Percentiles rank a stretch among this genome's conserved stretches.
phyloP scores from a whole-genome alignment of 116 monocot species.

The Phalaenopsis hybrid region DNA sequence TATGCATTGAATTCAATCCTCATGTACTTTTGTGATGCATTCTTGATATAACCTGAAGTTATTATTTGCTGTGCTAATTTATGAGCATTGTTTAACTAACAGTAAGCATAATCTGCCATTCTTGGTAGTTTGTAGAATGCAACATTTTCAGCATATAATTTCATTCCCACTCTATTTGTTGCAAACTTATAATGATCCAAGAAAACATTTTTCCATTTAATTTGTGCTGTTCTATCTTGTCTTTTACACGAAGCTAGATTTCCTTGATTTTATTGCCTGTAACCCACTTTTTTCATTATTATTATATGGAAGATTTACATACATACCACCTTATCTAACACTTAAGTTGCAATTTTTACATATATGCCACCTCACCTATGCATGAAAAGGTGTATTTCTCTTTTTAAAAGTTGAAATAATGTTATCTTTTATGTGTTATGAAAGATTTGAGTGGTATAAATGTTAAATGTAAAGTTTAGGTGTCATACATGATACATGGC shows the following conservation, averaged over 20 bases:
- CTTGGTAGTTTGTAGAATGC: background rate
- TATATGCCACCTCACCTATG: too few relatives aligned
- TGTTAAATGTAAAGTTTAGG: too few relatives aligned
- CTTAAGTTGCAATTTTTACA: too few relatives aligned
- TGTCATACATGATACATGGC: too few relatives aligned
- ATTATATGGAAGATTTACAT: background rate
- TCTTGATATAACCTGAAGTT: background rate
- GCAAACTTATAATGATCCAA: background rate
- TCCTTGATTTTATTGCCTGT: background rate
- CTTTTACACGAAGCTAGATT: background rate
- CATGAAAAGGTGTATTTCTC: too few relatives aligned
- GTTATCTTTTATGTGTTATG: too few relatives aligned
- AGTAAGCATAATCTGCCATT: background rate
- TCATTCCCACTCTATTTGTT: background rate
- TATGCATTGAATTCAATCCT: background rate
- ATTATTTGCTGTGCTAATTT: too few relatives aligned
- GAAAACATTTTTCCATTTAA: background rate
- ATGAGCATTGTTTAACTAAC: background rate
- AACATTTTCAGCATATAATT: background rate
- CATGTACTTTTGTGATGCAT: background rate
- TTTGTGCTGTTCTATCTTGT: background rate
- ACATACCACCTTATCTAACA: too few relatives aligned
- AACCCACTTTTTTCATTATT: background rate
- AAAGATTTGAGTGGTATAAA: too few relatives aligned
- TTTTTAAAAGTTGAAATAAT: too few relatives aligned